Percentiles rank a stretch among this genome's conserved stretches.
These are phyloP conservation scores for Phytophthora pseudosyringae DNA, from an alignment of 352 stramenopile genomes.

Conservation along the genomic window DNA sequence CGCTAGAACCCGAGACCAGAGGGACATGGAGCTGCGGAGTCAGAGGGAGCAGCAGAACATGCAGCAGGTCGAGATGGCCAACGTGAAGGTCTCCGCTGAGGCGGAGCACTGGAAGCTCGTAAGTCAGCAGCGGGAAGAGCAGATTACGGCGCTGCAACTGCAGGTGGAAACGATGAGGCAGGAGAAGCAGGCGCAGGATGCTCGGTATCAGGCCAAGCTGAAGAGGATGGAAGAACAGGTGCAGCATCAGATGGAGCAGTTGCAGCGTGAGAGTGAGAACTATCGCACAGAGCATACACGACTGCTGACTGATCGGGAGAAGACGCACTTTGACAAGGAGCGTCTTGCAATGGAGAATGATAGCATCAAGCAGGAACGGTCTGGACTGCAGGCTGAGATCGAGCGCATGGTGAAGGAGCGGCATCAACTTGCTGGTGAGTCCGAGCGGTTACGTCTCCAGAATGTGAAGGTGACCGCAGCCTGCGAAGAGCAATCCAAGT, in stretches of 20 bases:
- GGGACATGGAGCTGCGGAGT: slow-evolving; percentile 39
- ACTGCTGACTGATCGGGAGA: slow-evolving; percentile 57
- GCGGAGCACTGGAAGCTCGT: slow-evolving; percentile 51
- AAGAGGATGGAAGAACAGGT: slow-evolving; percentile 74
- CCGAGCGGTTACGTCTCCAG: slow-evolving; percentile 51
- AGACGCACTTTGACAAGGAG: slow-evolving; percentile 64
- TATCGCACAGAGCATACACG: slow-evolving; percentile 58
- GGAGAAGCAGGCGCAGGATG: slow-evolving; percentile 56
- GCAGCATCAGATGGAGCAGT: slow-evolving; percentile 52
- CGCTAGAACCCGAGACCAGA: slow-evolving; percentile 25
- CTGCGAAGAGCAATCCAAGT: slow-evolving; percentile 62
- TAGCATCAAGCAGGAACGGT: slow-evolving; percentile 54
- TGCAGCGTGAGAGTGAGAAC: slow-evolving; percentile 63
- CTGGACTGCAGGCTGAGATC: slow-evolving; percentile 51
- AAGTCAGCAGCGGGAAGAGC: slow-evolving; percentile 52
- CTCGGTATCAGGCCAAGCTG: slow-evolving; percentile 51
- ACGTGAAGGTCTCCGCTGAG: slow-evolving; percentile 44
- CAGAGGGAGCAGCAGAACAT: slow-evolving; percentile 47
- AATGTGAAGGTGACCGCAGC: slow-evolving; percentile 60
- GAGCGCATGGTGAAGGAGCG: slow-evolving; percentile 57
- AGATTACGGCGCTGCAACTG: slow-evolving; percentile 42
- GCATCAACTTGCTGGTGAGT: slow-evolving; percentile 52
- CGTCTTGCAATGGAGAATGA: slow-evolving; percentile 57
- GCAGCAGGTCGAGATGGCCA: slow-evolving; percentile 46
- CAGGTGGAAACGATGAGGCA: slow-evolving; percentile 46